Base-by-base conservation (phyloP, 441 rosid species). In the Pelargonium citronellum region DNA sequence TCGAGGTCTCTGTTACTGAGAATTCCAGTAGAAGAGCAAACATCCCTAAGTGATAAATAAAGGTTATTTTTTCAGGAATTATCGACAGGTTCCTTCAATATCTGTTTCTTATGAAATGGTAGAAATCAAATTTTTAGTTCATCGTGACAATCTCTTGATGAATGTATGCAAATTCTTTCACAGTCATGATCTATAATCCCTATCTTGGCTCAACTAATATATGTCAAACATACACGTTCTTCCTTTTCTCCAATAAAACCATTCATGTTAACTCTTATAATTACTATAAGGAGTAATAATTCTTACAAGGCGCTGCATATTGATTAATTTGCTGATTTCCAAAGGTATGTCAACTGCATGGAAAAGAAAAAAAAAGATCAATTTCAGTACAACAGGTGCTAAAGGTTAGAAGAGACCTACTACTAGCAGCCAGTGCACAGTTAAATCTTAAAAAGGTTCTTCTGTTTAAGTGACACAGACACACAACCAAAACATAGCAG, bases 291-390 rank as follows among this genome's bases (percentile, higher is more conserved):
- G 58, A 71, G 68, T 13, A 16, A 60, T 34, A 71, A 47, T 2
- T 67, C 87, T 84, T 76, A 91, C 98, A 89, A 94, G 79, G 73
- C 97, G 95, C 76, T 91, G 98, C 90, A 94, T 83, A 84, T 87
- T 91, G 73, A 85, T 77, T 70, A 94, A 79, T 72, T 86, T 85
- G 87, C 87, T 81, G 74, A 94, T 89, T 37, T 85, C 97, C 82
- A 82, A 78, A 27, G 97, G 97, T 78, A 94, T 78, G 65, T 87
- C 88, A 83, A 85, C 98, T 91, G 89, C 87, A 87, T 76, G 47
- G 7, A 69, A 69, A 70, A 47, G 55, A 55, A 68, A 7, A 66
- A 60, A 12, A 76, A 30, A 71, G n/a, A 34, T 67, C 41, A 69
- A 53, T 37, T 62, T 53, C 51, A 17, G 75, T 43, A 49, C 51